Percentiles rank a stretch among this genome's conserved stretches.
phyloP scores from a whole-genome alignment of 1,139 yeast genomes.

The Blastobotrys elegans region DNA sequence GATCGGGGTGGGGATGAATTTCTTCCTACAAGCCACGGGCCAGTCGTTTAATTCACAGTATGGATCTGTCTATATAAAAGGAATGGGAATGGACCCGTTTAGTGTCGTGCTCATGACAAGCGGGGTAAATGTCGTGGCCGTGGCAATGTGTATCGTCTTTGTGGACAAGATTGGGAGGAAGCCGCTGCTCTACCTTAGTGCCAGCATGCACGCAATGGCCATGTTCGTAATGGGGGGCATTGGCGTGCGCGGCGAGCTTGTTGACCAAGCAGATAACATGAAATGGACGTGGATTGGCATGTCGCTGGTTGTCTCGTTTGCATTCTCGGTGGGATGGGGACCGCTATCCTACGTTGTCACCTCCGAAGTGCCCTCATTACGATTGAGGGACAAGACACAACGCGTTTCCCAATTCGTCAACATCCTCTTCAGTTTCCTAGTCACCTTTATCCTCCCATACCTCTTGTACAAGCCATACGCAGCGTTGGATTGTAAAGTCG shows the following conservation, averaged over 20 bases:
- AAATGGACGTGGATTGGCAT: constrained; percentile 4
- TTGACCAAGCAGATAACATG: no score
- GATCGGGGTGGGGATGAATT: constrained; percentile 46
- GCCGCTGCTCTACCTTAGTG: neutral
- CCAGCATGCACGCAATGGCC: neutral
- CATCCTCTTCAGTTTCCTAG: constrained; percentile 52
- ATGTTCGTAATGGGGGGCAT: constrained; percentile 4
- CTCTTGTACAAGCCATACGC: constrained; percentile 37
- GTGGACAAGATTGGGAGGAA: neutral
- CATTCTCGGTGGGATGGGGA: constrained; percentile 12
- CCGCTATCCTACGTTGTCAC: constrained; percentile 13
- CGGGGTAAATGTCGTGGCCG: neutral
- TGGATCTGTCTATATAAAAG: neutral
- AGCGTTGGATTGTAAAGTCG: constrained; percentile 19
- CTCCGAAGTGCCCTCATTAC: constrained; percentile 11
- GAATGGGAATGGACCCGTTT: constrained; percentile 1
- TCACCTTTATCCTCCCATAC: constrained; percentile 51
- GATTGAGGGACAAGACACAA: constrained; percentile 12
- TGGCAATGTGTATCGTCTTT: neutral
- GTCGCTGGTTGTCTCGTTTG: neutral
- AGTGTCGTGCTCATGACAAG: neutral
- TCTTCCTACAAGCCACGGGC: constrained; percentile 69
- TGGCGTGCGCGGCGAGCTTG: neutral
- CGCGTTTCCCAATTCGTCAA: constrained; percentile 12
- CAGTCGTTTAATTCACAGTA: constrained; percentile 22